phyloP scores from a whole-genome alignment of 1,284 basidiomycete species.

The Ganoderma meredithae region DNA sequence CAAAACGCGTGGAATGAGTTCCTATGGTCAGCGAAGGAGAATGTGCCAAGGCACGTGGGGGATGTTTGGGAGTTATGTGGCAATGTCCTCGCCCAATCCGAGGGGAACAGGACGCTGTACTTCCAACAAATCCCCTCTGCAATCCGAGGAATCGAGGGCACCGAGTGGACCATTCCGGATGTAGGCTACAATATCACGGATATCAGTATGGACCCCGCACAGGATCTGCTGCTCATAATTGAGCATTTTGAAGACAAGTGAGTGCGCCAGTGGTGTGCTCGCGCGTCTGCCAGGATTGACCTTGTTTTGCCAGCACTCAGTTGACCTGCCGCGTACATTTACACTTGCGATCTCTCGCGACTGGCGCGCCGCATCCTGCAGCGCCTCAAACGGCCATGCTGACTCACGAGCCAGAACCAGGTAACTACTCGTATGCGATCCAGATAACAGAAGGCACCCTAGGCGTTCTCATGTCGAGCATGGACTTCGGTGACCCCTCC shows the following conservation, averaged over 20 bases:
- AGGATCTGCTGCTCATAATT: constrained; percentile 64
- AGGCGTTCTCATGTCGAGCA: constrained; percentile 51
- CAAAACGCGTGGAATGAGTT: constrained; percentile 57
- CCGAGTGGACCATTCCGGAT: constrained; percentile 54
- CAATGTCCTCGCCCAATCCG: constrained; percentile 61
- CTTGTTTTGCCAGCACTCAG: constrained; percentile 9
- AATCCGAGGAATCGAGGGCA: constrained; percentile 53
- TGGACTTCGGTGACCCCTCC: constrained; percentile 39
- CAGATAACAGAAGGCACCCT: constrained; percentile 57
- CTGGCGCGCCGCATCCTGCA: constrained; percentile 54
- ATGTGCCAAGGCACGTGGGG: constrained; percentile 46
- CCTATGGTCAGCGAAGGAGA: constrained; percentile 46
- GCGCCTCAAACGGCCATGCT: constrained; percentile 47
- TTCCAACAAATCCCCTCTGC: constrained; percentile 61
- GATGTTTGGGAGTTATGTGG: constrained; percentile 63
- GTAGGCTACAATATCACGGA: constrained; percentile 56
- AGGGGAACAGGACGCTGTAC: constrained; percentile 40
- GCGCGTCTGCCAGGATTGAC: too few relatives aligned
- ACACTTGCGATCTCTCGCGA: constrained; percentile 55
- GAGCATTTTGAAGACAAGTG: constrained; percentile 45
- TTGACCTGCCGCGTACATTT: constrained; percentile 37
- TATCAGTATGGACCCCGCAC: constrained; percentile 68
- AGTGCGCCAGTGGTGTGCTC: neutral
- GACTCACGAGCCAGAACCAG: constrained; percentile 33
- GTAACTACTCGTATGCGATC: constrained; percentile 48